Conservation (phyloP, 192 early-diverging fungal genomes). For the Radiomyces spectabilis region DNA sequence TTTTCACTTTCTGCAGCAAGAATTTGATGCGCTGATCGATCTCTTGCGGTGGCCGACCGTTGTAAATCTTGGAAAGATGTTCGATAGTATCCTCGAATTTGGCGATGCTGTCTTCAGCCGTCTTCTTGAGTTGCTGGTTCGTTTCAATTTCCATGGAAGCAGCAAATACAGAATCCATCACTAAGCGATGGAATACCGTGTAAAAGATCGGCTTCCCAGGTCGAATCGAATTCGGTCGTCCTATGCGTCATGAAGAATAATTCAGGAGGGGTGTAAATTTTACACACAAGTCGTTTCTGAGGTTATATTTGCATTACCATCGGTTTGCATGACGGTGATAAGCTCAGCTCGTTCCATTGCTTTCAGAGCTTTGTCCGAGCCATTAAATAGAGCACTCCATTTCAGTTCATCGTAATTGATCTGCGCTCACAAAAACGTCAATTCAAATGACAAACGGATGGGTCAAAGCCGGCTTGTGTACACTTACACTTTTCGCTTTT, state of each 20-base stretch:
- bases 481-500: slow-evolving; percentile 39
- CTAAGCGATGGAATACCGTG: slow-evolving; percentile 72
- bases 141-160: slow-evolving; percentile 76
- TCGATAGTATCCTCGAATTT: slow-evolving; percentile 56
- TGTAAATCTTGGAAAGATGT: slow-evolving; percentile 45
- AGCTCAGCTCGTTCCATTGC: slow-evolving; percentile 89
- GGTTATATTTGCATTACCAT: slow-evolving; percentile 41
- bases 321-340: slow-evolving; percentile 68
- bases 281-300: neutral
- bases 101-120: slow-evolving; percentile 50
- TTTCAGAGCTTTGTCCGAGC: slow-evolving; percentile 71
- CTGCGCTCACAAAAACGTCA: slow-evolving; percentile 9
- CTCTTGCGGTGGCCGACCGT: slow-evolving; percentile 48
- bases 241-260: slow-evolving; percentile 25
- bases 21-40: slow-evolving; percentile 24
- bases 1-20: slow-evolving; percentile 11
- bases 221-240: slow-evolving; percentile 72
- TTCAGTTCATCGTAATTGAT: slow-evolving; percentile 81
- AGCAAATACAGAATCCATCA: slow-evolving; percentile 59
- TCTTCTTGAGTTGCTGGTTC: slow-evolving; percentile 47
- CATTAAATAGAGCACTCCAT: slow-evolving; percentile 76
- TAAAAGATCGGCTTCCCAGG: slow-evolving; percentile 80
- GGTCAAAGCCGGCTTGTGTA: neutral
- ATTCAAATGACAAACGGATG: neutral
- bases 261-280: too few species aligned